Evolutionary conservation across 2,329 filamentous ascomycete species (phyloP).

Genomic region (Elsinoe ampelina): DNA sequence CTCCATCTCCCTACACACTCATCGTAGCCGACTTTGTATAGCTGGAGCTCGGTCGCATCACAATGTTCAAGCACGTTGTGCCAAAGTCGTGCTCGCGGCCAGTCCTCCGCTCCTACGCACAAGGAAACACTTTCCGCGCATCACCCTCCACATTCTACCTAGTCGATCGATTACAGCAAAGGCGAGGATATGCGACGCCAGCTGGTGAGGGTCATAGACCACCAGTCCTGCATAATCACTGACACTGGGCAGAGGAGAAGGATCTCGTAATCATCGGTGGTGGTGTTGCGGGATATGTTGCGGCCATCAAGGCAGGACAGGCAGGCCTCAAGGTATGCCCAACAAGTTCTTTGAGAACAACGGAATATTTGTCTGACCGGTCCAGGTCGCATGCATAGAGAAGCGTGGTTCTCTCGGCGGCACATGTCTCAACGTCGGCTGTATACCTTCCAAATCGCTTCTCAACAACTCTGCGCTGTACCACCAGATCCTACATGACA

Average conservation of each 20-base stretch:
- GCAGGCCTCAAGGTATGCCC: constrained; percentile 77
- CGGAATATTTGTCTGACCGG: background rate
- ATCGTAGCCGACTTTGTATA: background rate
- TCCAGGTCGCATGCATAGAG: constrained; percentile 89
- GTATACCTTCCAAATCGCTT: constrained; percentile 97
- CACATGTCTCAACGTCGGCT: constrained; percentile 97
- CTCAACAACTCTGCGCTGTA: constrained; percentile 99
- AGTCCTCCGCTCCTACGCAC: constrained; percentile 16
- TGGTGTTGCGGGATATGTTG: constrained; percentile 96
- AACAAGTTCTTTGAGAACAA: no score
- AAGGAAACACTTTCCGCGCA: constrained; percentile 20
- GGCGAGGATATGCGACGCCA: constrained; percentile 49
- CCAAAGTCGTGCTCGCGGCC: constrained; percentile 17
- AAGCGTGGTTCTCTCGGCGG: constrained; percentile 92
- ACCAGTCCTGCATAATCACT: constrained; percentile 22
- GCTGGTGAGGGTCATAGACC: constrained; percentile 32
- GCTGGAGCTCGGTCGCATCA: constrained; percentile 7
- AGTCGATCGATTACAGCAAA: constrained; percentile 43
- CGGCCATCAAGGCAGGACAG: constrained; percentile 97
- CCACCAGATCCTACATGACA: constrained; percentile 94
- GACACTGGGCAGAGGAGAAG: constrained; percentile 63
- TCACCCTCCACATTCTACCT: constrained; percentile 36
- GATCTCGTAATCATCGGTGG: constrained; percentile 97
- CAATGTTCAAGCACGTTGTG: constrained; percentile 19
- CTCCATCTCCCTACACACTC: background rate